phyloP scores from a whole-genome alignment of 768 basidiomycete species.

The Phallus indusiatus region DNA sequence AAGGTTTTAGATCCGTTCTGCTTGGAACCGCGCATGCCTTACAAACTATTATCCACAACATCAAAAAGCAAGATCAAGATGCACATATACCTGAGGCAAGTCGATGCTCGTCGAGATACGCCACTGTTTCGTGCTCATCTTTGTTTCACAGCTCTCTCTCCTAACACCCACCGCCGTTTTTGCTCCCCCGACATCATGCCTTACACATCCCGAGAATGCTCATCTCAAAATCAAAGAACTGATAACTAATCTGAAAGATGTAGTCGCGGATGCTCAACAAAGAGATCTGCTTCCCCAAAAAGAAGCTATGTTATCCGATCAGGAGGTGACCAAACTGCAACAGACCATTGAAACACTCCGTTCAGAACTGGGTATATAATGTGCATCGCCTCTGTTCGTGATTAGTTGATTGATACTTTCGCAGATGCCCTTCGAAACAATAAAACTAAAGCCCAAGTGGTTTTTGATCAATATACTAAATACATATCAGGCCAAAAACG shows the following conservation, averaged over 20 bases:
- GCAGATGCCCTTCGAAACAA: conserved; percentile 21
- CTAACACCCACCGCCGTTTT: conserved; percentile 43
- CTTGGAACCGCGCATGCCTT: conserved; percentile 58
- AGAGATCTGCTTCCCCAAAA: conserved; percentile 9
- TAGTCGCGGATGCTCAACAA: conserved; percentile 20
- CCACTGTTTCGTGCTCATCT: conserved; percentile 6
- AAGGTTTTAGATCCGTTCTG: conserved; percentile 47
- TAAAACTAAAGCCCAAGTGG: conserved; percentile 28
- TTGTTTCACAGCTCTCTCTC: conserved; percentile 28
- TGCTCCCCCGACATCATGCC: conserved; percentile 22
- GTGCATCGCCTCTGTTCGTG: neutral
- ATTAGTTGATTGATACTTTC: conserved; percentile 1
- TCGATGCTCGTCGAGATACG: neutral
- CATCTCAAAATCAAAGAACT: conserved; percentile 37
- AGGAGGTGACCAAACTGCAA: conserved; percentile 43
- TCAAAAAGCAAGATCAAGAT: conserved; percentile 29
- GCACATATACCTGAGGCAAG: conserved; percentile 38
- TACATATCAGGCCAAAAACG: conserved; percentile 16
- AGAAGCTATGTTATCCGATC: conserved; percentile 22
- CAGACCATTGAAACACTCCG: conserved; percentile 40
- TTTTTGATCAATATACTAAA: conserved; percentile 46
- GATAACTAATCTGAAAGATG: conserved; percentile 31
- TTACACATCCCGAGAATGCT: conserved; percentile 40
- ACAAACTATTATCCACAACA: conserved; percentile 43
- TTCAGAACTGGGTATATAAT: conserved; percentile 46